phyloP scores from a whole-genome alignment of 139 green algal species.

The Eudorina sp. region DNA sequence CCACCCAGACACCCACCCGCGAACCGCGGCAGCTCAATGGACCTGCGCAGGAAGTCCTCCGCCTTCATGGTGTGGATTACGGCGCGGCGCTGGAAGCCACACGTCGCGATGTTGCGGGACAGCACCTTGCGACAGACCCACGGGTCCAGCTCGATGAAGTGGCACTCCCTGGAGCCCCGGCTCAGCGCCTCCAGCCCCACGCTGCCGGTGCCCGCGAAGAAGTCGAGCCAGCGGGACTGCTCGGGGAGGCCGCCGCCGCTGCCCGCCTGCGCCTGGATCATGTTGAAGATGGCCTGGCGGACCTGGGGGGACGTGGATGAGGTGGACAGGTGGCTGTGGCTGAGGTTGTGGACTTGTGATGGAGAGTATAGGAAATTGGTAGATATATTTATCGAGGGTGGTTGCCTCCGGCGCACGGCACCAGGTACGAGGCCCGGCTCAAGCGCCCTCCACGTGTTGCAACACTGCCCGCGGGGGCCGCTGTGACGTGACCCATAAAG shows the following conservation, averaged over 20 bases:
- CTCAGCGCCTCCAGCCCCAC: constrained; percentile 80
- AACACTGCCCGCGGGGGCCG: too few species aligned
- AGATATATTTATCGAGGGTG: too few species aligned
- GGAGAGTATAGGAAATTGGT: too few species aligned
- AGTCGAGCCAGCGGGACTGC: constrained; percentile 82
- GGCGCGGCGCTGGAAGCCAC: constrained; percentile 56
- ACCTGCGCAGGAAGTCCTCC: constrained; percentile 82
- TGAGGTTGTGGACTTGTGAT: too few species aligned
- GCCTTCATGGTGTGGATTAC: constrained; percentile 76
- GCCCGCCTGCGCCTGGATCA: constrained; percentile 73
- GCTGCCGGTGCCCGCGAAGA: constrained; percentile 86
- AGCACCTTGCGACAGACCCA: constrained; percentile 84
- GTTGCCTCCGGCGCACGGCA: too few species aligned
- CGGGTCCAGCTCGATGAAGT: constrained; percentile 94
- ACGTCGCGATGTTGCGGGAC: constrained; percentile 60
- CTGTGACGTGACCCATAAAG: too few species aligned
- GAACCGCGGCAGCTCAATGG: constrained; percentile 55
- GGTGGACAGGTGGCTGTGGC: too few species aligned
- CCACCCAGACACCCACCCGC: constrained; percentile 11
- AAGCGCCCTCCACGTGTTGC: too few species aligned
- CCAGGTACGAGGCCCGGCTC: too few species aligned
- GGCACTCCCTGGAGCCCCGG: constrained; percentile 62
- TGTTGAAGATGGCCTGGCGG: constrained; percentile 84
- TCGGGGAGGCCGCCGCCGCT: constrained; percentile 55
- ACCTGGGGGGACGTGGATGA: constrained; percentile 71